Evolutionary conservation across 1,284 basidiomycete species (phyloP), one percentile per base, ranked within the genome.

Genomic region (Uromyces viciae-fabae): DNA sequence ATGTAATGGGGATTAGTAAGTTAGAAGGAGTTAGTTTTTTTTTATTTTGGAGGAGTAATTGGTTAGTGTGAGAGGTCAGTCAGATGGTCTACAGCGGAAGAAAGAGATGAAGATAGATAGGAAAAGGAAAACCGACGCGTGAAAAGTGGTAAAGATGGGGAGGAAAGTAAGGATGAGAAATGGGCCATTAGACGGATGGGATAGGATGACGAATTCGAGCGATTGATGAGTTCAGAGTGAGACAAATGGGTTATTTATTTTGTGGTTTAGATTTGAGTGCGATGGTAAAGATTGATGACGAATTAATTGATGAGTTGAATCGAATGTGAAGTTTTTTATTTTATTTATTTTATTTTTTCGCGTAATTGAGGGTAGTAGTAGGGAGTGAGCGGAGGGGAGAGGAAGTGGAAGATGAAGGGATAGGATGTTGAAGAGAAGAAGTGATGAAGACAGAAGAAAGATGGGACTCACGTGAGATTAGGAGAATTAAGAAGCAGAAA

Each of bases 101-200:
- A 22, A 19, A 11, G 36, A 38, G n/a, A n/a, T n/a, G n/a, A n/a
- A n/a, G n/a, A n/a, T n/a, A n/a, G n/a, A n/a, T n/a, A 49, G 68
- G 40, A 68, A 64, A 38, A 19, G 33, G 60, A 77, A n/a, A 60
- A 75, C 74, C 74, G 74, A 75, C 74, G 74, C 56, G 56, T 54
- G 17, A 40, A 3, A 33, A 25, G 54, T 25, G 75, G 19, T 46
- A 25, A 36, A 38, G 31, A 56, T 42, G 19, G 71, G 43, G 31
- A 56, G 22, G 71, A 33, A 28, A 36, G 46, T 19, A 33, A 49
- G 71, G n/a, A 56, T 17, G 56, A 40, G 54, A 28, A 38, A 60
- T 40, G 54, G 38, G n/a, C 22, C 52, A 54, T 58, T n/a, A 14
- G 31, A 40, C 15, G 33, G 33, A 31, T 38, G 36, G 33, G 33